Evolutionary conservation across 345 rosid genomes (phyloP).

Genomic region (Sisymbrium irio): DNA sequence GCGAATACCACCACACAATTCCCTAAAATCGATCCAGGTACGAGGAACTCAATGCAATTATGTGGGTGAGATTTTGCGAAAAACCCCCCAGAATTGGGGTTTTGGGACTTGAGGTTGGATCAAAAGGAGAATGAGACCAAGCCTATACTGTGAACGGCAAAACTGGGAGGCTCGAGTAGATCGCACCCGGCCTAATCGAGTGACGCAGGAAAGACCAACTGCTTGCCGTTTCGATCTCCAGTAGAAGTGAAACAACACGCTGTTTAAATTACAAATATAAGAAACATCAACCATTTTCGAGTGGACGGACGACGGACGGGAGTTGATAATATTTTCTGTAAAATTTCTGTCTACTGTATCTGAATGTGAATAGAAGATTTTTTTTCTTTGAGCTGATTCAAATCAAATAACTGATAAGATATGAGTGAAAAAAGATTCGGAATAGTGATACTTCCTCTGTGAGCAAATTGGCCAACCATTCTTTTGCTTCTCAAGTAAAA

Average conservation of each 20-base stretch:
- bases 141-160: constrained; percentile 5
- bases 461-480: background rate
- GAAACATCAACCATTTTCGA: background rate
- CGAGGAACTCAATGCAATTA: background rate
- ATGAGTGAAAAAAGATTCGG: background rate
- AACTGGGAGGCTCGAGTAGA: constrained; percentile 2
- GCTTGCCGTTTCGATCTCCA: constrained; percentile 11
- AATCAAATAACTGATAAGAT: background rate
- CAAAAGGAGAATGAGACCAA: constrained; percentile 20
- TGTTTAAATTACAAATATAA: background rate
- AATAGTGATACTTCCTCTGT: background rate
- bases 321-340: no score
- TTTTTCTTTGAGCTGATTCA: background rate
- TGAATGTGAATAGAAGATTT: background rate
- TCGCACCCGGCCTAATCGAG: constrained; percentile 26
- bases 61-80: background rate
- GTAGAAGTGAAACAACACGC: background rate
- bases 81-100: background rate
- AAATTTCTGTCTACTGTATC: background rate
- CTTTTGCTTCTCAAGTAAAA: background rate
- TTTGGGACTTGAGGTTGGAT: constrained; percentile 17
- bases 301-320: background rate
- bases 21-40: background rate
- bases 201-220: constrained; percentile 20
- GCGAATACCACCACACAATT: background rate